Percentiles rank a stretch among this genome's conserved stretches.
Evolutionary conservation across 805 yeast genomes (phyloP).

Genomic region (Candida taoyuanica): DNA sequence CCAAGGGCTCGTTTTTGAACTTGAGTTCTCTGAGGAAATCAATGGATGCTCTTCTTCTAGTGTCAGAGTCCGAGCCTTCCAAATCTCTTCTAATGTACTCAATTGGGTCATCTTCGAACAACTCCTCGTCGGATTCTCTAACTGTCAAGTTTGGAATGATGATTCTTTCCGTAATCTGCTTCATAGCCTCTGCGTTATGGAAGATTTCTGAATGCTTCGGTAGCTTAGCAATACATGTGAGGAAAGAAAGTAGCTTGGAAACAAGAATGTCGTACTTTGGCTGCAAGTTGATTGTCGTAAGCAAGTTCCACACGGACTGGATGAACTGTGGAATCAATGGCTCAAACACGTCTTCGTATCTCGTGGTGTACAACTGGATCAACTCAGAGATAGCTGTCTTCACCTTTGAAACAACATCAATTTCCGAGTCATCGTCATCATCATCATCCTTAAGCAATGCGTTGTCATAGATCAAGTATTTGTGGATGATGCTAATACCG

Average conservation of each 20-base stretch:
- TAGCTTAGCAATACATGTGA: conserved; percentile 75
- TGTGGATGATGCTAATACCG: conserved; percentile 80
- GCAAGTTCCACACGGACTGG: conserved; percentile 74
- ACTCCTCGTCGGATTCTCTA: conserved; percentile 84
- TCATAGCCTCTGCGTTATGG: conserved; percentile 55
- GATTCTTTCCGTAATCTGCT: conserved; percentile 75
- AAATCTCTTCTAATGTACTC: conserved; percentile 88
- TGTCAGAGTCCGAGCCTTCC: conserved; percentile 92
- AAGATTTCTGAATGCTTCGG: conserved; percentile 65
- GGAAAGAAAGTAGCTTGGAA: conserved; percentile 71
- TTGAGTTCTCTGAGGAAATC: conserved; percentile 86
- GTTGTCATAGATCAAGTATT: conserved; percentile 63
- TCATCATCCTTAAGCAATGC: conserved; percentile 49
- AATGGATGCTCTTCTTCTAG: conserved; percentile 89
- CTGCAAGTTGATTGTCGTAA: conserved; percentile 60
- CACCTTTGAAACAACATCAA: conserved; percentile 64
- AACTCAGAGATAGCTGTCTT: conserved; percentile 83
- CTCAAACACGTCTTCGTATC: conserved; percentile 92
- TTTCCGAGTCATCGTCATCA: conserved; percentile 62
- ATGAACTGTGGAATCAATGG: conserved; percentile 72
- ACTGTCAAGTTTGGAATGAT: conserved; percentile 84
- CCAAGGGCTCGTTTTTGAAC: conserved; percentile 65
- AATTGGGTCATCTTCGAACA: conserved; percentile 96
- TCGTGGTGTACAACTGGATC: conserved; percentile 76
- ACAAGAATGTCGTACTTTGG: conserved; percentile 82